These are phyloP conservation scores for Leccinum variabile DNA, from an alignment of 1,284 basidiomycete species.

Conservation along the genomic window DNA sequence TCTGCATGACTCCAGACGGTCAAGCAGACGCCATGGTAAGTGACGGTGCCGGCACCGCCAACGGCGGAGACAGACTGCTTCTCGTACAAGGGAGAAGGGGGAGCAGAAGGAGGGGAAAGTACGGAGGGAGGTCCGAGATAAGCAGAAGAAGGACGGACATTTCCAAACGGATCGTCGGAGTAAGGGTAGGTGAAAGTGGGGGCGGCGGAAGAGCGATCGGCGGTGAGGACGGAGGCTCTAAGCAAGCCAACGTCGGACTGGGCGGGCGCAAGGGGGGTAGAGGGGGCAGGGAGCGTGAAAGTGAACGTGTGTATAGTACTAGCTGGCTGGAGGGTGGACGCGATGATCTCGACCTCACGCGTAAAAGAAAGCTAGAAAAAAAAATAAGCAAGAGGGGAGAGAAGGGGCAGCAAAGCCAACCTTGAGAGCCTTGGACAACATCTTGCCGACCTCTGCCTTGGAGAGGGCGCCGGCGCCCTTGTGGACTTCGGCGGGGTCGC, in stretches of 20 bases:
- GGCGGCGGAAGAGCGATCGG: conserved; percentile 59
- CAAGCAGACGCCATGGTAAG: conserved; percentile 87
- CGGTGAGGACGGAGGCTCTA: conserved; percentile 67
- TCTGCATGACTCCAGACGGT: conserved; percentile 95
- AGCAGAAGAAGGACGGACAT: conserved; percentile 68
- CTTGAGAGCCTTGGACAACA: conserved; percentile 89
- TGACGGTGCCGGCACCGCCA: conserved; percentile 49
- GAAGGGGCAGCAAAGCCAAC: conserved; percentile 39
- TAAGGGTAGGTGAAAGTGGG: conserved; percentile 67
- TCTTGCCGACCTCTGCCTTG: conserved; percentile 83
- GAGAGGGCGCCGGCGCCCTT: conserved; percentile 72
- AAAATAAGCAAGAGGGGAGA: conserved; percentile 3
- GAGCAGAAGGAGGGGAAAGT: conserved; percentile 45
- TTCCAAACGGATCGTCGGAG: conserved; percentile 70
- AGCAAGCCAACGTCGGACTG: conserved; percentile 62
- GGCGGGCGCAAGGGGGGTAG: conserved; percentile 66
- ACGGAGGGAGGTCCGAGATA: conserved; percentile 70
- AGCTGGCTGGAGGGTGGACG: conserved; percentile 86
- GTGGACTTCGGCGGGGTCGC: conserved; percentile 60
- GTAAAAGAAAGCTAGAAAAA: conserved; percentile 75
- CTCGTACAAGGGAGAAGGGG: conserved; percentile 41
- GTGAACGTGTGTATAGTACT: conserved; percentile 93
- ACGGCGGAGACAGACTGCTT: conserved; percentile 39
- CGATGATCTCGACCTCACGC: conserved; percentile 92
- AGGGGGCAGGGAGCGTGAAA: conserved; percentile 75